phyloP scores from a whole-genome alignment of 441 rosid species.

The Metrosideros polymorpha region DNA sequence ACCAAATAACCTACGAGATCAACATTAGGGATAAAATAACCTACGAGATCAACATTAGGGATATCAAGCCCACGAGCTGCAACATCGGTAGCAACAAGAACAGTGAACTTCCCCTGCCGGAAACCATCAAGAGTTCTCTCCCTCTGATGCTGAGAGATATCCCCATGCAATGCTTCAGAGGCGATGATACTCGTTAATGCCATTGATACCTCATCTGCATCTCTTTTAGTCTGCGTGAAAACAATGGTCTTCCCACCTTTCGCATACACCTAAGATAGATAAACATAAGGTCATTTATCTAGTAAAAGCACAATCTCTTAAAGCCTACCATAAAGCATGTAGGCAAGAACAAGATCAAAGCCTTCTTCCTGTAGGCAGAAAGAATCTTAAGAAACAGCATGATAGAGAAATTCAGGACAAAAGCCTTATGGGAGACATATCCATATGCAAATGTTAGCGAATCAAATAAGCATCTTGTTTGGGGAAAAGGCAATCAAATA shows the following conservation, averaged over 20 bases:
- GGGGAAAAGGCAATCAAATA: neutral
- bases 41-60: constrained; percentile 90
- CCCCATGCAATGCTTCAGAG: constrained; percentile 96
- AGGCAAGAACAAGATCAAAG: neutral
- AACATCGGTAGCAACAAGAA: constrained; percentile 96
- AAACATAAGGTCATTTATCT: neutral
- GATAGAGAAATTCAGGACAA: neutral
- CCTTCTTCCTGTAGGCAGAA: neutral
- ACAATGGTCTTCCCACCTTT: constrained; percentile 97
- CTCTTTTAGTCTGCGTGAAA: constrained; percentile 90
- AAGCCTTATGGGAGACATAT: neutral
- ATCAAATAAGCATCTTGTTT: neutral
- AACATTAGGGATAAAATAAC: constrained; percentile 71
- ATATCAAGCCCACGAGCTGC: constrained; percentile 99
- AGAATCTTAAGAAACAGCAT: neutral
- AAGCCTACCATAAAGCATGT: neutral
- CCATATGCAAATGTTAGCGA: neutral
- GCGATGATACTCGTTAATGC: constrained; percentile 74
- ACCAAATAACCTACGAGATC: constrained; percentile 56
- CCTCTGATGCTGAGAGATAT: constrained; percentile 96
- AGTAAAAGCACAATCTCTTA: neutral
- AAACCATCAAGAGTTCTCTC: constrained; percentile 93
- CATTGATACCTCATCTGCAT: constrained; percentile 93
- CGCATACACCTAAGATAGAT: constrained; percentile 66
- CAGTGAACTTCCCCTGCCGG: constrained; percentile 95